Base-by-base conservation (phyloP, 2,329 filamentous ascomycete genomes). In the Colletotrichum agaves region DNA sequence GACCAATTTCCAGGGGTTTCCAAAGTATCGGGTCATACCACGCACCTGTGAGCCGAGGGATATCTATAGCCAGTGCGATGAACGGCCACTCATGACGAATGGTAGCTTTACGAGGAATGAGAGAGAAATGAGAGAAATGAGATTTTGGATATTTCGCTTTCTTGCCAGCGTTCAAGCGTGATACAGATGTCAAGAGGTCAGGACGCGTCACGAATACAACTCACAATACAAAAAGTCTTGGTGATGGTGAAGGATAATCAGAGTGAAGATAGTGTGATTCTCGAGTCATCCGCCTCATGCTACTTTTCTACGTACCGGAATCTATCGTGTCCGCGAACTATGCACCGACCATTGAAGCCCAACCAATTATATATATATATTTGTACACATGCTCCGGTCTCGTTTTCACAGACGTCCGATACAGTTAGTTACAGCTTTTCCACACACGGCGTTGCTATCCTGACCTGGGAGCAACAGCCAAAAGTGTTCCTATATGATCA, bases 21-120 rank as follows among this genome's bases (percentile, higher is more conserved):
- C 88, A 90, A 75, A 90, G 85, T 70, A 90, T 90, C 58, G 86
- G 87, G 33, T 84, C 87, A 1, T 90, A 88, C 69, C 88, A 90
- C 71, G 85, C 87, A 43, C 84, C 84, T 1, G 81, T 85, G 10
- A 79, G 81, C n/a, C 78, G 80, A 47, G 83, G 83, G 3, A 75
- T 83, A 44, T 76, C 82, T 33, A 79, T 85, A 61, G 78, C 79
- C 19, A 80, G 76, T 31, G 79, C 81, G 5, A 74, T 82, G 64
- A 78, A 80, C 56, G 76, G 78, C 13, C 56, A 67, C 21, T 50
- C 66, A 39, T 69, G 52, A 63, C 21, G 17, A 49, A n/a, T 15
- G 44, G n/a, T 13, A 15, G 7, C 13, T 49, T 21, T 12, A 44
- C 31, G 19, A 57, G 19, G 12, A 53, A 58, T 47, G 44, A 63